Evolutionary conservation across 2,329 filamentous ascomycete species (phyloP).

Genomic region (Samsoniella hepiali): DNA sequence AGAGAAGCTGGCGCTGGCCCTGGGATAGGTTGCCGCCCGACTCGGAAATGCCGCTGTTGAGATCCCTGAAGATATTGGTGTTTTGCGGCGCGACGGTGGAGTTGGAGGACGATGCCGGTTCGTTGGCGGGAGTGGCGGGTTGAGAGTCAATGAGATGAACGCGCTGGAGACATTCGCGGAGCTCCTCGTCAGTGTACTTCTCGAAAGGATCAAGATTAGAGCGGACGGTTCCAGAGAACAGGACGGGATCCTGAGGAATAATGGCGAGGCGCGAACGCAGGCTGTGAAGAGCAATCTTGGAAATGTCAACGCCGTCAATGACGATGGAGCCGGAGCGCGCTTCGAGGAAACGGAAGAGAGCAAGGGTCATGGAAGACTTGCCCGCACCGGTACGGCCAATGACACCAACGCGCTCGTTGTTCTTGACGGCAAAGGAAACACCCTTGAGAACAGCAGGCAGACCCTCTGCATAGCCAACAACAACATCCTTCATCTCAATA

Average conservation of each 20-base stretch:
- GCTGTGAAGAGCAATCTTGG: slow-evolving; percentile 65
- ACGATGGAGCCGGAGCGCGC: slow-evolving; percentile 61
- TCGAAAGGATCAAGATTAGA: slow-evolving; percentile 76
- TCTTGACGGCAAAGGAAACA: slow-evolving; percentile 62
- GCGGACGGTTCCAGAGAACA: slow-evolving; percentile 76
- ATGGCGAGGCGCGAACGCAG: slow-evolving; percentile 73
- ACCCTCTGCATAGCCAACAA: slow-evolving; percentile 68
- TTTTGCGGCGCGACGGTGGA: slow-evolving; percentile 44
- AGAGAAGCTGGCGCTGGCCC: slow-evolving; percentile 73
- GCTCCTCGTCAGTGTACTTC: slow-evolving; percentile 63
- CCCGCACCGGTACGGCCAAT: slow-evolving; percentile 76
- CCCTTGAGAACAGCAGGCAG: slow-evolving; percentile 68
- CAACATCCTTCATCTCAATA: slow-evolving; percentile 70
- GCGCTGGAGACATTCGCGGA: slow-evolving; percentile 65
- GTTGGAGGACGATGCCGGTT: slow-evolving; percentile 35
- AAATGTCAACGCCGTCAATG: slow-evolving; percentile 74
- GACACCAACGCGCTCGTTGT: slow-evolving; percentile 70
- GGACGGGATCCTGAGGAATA: slow-evolving; percentile 75
- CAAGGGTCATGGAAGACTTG: slow-evolving; percentile 72
- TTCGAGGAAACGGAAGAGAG: slow-evolving; percentile 75
- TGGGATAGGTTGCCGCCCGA: slow-evolving; percentile 73
- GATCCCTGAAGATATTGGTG: slow-evolving; percentile 61
- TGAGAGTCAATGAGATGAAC: slow-evolving; percentile 61
- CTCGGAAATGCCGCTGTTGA: slow-evolving; percentile 64
- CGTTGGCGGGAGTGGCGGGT: slow-evolving; percentile 37